These are phyloP conservation scores for Mycena leptocephala DNA, from an alignment of 768 basidiomycete genomes.

Conservation along the genomic window DNA sequence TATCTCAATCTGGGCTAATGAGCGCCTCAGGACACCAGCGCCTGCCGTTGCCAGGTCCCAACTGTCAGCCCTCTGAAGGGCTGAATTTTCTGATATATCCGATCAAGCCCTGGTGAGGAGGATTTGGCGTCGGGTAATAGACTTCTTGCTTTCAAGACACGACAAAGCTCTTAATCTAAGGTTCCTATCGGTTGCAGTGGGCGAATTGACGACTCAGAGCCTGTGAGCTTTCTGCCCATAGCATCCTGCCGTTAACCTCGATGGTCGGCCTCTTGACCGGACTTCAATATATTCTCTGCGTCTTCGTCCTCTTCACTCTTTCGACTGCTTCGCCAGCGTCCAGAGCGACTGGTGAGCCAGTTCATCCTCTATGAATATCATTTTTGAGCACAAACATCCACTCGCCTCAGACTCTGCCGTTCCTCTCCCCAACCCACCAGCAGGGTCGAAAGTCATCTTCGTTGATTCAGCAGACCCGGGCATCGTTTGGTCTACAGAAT, in stretches of 20 bases:
- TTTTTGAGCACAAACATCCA: not conserved
- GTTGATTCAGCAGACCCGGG: conserved; percentile 6
- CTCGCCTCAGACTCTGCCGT: conserved; percentile 3
- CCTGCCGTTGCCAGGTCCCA: no score
- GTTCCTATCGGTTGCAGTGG: no score
- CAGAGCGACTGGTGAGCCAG: conserved; percentile 3
- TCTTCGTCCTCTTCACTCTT: not conserved
- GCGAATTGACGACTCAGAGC: no score
- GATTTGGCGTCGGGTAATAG: no score
- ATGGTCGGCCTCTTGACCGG: not conserved
- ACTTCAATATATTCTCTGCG: not conserved
- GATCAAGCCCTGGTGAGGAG: no score
- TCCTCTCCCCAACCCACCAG: conserved; percentile 8
- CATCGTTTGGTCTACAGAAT: not conserved
- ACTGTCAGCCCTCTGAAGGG: no score
- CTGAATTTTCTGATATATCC: no score
- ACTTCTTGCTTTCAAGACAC: no score
- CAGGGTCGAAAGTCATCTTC: not conserved
- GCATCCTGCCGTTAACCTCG: conserved; percentile 2
- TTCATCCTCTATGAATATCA: not conserved
- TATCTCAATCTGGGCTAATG: no score
- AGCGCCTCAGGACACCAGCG: no score
- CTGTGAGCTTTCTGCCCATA: no score
- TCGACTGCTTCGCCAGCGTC: not conserved
- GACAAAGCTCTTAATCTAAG: no score